Conservation (phyloP, 2,329 filamentous ascomycete species). For the Polytolypa hystricis region DNA sequence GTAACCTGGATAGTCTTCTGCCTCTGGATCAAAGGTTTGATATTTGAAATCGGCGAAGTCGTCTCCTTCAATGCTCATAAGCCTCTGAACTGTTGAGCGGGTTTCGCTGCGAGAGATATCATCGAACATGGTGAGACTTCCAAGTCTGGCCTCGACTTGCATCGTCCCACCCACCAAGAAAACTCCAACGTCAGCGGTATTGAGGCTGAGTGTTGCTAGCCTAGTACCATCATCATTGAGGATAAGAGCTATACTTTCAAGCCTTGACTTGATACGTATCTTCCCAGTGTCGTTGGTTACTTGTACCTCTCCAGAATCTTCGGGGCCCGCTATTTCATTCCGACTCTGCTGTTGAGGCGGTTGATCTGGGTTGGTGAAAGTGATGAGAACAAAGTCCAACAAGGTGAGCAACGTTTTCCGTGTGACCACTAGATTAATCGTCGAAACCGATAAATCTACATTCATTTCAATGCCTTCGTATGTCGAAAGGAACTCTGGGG, state of each 20-base stretch:
- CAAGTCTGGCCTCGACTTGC: constrained; percentile 75
- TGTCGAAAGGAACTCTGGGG: constrained; percentile 82
- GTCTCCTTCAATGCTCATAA: constrained; percentile 90
- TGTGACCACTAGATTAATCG: constrained; percentile 92
- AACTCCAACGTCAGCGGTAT: constrained; percentile 81
- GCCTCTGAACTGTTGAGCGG: constrained; percentile 68
- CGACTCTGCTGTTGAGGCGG: constrained; percentile 26
- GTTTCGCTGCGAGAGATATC: constrained; percentile 88
- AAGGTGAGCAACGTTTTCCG: constrained; percentile 84
- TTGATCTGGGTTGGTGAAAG: constrained; percentile 61
- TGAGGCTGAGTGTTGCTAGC: constrained; percentile 82
- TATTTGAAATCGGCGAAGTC: constrained; percentile 96
- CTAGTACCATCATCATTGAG: constrained; percentile 96
- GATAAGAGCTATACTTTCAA: constrained; percentile 88
- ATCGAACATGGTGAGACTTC: constrained; percentile 78
- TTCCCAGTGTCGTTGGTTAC: constrained; percentile 47
- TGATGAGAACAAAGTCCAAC: constrained; percentile 85
- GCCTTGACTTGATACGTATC: constrained; percentile 82
- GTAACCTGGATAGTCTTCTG: constrained; percentile 78
- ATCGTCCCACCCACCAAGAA: constrained; percentile 79
- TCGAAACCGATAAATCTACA: constrained; percentile 80
- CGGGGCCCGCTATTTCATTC: constrained; percentile 20
- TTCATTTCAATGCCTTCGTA: constrained; percentile 94
- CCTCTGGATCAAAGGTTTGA: constrained; percentile 76
- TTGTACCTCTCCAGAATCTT: constrained; percentile 18